Conservation (phyloP, 306 rosid genomes). For the Cucurbita pepo region DNA sequence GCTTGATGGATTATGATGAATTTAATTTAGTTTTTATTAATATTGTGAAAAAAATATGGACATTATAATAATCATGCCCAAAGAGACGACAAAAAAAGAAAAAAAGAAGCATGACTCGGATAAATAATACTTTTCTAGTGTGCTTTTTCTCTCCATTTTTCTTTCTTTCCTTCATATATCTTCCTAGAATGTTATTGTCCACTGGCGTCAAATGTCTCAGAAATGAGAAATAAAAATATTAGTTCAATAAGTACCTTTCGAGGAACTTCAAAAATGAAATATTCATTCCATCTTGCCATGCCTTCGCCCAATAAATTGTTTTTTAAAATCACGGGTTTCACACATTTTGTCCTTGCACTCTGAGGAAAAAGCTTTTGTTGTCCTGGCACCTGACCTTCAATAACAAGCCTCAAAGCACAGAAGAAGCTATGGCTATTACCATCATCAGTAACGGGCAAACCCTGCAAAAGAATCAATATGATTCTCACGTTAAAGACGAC, state of each 20-base stretch:
- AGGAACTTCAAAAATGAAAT: constrained; percentile 89
- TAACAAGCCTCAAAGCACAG: constrained; percentile 87
- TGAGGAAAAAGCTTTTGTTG: constrained; percentile 97
- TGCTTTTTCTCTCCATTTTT: too few species aligned
- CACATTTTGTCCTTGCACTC: constrained; percentile 96
- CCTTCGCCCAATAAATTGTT: constrained; percentile 31
- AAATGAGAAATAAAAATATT: too few species aligned
- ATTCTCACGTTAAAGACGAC: neutral
- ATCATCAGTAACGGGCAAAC: constrained; percentile 66
- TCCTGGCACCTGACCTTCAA: constrained; percentile 69
- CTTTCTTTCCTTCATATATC: too few species aligned
- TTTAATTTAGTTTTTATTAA: too few species aligned
- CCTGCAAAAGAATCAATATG: constrained; percentile 26
- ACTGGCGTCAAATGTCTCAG: too few species aligned
- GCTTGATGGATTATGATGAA: too few species aligned
- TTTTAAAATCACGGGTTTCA: constrained; percentile 48
- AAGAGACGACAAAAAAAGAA: too few species aligned
- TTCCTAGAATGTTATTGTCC: too few species aligned
- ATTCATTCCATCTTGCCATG: constrained; percentile 82
- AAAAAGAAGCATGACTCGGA: too few species aligned
- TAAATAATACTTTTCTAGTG: too few species aligned
- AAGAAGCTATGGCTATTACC: constrained; percentile 88
- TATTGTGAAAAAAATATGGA: too few species aligned
- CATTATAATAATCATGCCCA: too few species aligned
- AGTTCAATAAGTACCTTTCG: constrained; percentile 34